Evolutionary conservation across 768 basidiomycete genomes (phyloP).

Genomic region (Calocera cornea): DNA sequence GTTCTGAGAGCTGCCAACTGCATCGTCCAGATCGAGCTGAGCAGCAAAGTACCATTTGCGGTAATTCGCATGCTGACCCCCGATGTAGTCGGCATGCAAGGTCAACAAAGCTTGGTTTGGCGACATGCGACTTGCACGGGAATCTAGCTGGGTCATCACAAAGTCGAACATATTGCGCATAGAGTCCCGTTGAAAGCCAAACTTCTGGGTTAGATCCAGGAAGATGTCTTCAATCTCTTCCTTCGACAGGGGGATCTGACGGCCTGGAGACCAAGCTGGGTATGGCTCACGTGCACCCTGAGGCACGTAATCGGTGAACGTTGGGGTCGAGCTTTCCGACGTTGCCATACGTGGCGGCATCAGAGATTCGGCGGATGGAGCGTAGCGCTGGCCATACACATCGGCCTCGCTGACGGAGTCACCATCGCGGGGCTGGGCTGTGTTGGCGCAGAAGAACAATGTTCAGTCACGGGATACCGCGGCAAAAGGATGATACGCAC

Average conservation of each 20-base stretch:
- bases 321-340: constrained; percentile 61
- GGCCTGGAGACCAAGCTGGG: constrained; percentile 85
- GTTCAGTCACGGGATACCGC: constrained; percentile 2
- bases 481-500: constrained; percentile 22
- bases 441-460: constrained; percentile 7
- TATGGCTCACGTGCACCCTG: constrained; percentile 66
- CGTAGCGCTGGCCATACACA: constrained; percentile 53
- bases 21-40: constrained; percentile 95
- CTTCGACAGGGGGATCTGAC: constrained; percentile 91
- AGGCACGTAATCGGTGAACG: constrained; percentile 50
- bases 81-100: constrained; percentile 96
- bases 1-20: constrained; percentile 82
- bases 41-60: constrained; percentile 99
- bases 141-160: constrained; percentile 93
- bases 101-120: constrained; percentile 91
- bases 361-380: constrained; percentile 64
- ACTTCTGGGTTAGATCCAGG: constrained; percentile 93
- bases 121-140: constrained; percentile 91
- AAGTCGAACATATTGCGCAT: constrained; percentile 99
- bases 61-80: constrained; percentile 96
- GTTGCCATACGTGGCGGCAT: constrained; percentile 41
- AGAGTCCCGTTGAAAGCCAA: constrained; percentile 91
- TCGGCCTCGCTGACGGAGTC: constrained; percentile 78
- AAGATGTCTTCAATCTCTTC: constrained; percentile 99
- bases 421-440: constrained; percentile 42